phyloP scores from a whole-genome alignment of 2,329 filamentous ascomycete genomes.

The Periconia macrospinosa region DNA sequence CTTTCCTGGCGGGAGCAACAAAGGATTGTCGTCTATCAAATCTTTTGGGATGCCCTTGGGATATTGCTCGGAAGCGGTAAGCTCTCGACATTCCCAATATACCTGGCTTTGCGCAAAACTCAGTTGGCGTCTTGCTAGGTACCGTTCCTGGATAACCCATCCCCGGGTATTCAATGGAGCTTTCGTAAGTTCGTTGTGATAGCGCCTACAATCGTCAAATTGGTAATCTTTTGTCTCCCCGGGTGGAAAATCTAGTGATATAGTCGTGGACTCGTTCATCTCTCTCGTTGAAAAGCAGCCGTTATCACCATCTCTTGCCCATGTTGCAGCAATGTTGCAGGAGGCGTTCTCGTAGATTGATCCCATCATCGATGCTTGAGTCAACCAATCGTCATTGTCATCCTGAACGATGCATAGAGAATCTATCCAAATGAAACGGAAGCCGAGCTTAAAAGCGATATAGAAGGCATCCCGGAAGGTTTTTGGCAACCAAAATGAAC shows the following conservation, averaged over 20 bases:
- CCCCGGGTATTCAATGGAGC: not conserved
- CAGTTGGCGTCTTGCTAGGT: not conserved
- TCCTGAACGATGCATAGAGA: constrained; percentile 1
- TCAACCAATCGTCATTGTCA: not conserved
- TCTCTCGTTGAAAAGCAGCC: not conserved
- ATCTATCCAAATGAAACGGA: constrained; percentile 1
- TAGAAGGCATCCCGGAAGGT: not conserved
- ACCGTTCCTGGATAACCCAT: not conserved
- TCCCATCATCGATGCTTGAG: constrained; percentile 1
- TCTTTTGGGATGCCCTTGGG: not conserved
- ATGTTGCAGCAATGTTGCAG: not conserved
- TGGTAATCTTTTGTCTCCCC: not conserved
- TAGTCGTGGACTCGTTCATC: too few relatives aligned
- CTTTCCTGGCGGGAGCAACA: not conserved
- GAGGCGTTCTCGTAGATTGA: not conserved
- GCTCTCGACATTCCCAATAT: not conserved
- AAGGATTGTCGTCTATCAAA: not conserved
- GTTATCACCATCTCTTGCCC: not conserved
- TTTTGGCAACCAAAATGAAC: not conserved
- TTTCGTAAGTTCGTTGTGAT: not conserved
- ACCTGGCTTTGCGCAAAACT: not conserved
- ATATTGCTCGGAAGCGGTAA: not conserved
- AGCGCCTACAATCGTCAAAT: not conserved
- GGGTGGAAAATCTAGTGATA: not conserved
- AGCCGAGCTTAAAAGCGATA: not conserved